Base-by-base conservation (phyloP, 345 rosid species). In the Gossypium australe region DNA sequence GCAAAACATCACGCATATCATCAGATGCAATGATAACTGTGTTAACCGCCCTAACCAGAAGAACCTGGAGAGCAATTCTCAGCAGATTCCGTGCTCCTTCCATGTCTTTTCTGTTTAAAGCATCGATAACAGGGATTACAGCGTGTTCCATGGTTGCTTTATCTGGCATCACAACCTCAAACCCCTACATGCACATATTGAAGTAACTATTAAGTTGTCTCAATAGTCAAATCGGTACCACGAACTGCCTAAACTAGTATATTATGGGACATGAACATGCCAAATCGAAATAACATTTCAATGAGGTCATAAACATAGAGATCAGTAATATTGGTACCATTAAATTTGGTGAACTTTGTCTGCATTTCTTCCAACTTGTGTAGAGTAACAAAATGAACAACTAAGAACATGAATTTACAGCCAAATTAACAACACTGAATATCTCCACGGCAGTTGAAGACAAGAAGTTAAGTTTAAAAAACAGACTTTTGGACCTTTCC, bases 151-250 rank as follows among this genome's bases (percentile, higher is more conserved):
- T 77, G 72, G 89, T 88, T 62, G 80, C 87, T 74, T 83, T 86
- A 62, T 90, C 94, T 24, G 87, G 94, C 79, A 87, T 67, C 79
- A 88, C 87, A 24, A 84, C 92, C 82, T 90, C 92, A 84, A 90
- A 84, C 4, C 92, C 94, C 94, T 90, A 83, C 73, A 27, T 70
- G 73, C 17, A 52, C 13, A 69, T 17, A 65, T 68, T 59, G 25
- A 51, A 27, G 57, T 51, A 34, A 52, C 11, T 47, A 22, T 24
- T 14, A 14, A 24, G 41, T 25, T 43, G 44, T 68, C 58, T 25
- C 41, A 68, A 49, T 68, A 14, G 34, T 20, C 12, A 67, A 67
- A 22, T 20, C 6, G 0, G 9, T 14, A 47, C 18, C 44, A 68
- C 6, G 41, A 18, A 25, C 17, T 49, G 72, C 14, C 2, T 10